Conservation (phyloP, 257 asterid species). For the Linaria vulgaris region DNA sequence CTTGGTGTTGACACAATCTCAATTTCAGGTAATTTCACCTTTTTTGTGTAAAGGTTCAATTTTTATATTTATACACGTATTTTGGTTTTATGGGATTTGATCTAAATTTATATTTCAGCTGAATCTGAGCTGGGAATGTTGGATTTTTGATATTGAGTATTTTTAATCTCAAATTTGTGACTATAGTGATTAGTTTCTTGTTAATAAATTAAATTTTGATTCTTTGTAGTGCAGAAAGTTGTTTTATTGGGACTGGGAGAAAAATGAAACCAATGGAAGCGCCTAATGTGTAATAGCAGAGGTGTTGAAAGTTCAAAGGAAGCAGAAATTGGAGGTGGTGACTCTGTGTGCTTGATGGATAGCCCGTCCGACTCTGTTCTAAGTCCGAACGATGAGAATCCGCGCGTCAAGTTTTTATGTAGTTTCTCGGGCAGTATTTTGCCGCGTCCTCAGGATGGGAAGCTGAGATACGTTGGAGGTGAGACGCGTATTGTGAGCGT, state of each 20-base stretch:
- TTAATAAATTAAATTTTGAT: neutral
- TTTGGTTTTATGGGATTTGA: neutral
- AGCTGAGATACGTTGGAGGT: conserved; percentile 94
- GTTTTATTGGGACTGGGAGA: neutral
- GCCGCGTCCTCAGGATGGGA: conserved; percentile 97
- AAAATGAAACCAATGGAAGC: neutral
- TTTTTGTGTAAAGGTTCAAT: neutral
- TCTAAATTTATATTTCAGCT: neutral
- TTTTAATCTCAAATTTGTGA: neutral
- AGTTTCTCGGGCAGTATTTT: conserved; percentile 86
- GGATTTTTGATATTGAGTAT: neutral
- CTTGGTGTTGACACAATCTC: neutral
- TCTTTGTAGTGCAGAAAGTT: neutral
- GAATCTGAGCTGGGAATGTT: neutral
- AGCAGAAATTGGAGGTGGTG: neutral
- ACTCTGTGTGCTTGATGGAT: conserved; percentile 47
- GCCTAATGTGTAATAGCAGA: neutral
- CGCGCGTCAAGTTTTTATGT: conserved; percentile 85
- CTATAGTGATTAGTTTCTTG: neutral
- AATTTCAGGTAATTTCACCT: neutral
- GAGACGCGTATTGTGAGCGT: conserved; percentile 88
- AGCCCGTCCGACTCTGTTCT: conserved; percentile 49
- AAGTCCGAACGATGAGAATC: conserved; percentile 60
- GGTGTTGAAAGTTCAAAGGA: neutral
- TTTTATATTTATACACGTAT: neutral